These are phyloP conservation scores for Trapa incisa DNA, from an alignment of 345 rosid genomes.

Conservation along the genomic window DNA sequence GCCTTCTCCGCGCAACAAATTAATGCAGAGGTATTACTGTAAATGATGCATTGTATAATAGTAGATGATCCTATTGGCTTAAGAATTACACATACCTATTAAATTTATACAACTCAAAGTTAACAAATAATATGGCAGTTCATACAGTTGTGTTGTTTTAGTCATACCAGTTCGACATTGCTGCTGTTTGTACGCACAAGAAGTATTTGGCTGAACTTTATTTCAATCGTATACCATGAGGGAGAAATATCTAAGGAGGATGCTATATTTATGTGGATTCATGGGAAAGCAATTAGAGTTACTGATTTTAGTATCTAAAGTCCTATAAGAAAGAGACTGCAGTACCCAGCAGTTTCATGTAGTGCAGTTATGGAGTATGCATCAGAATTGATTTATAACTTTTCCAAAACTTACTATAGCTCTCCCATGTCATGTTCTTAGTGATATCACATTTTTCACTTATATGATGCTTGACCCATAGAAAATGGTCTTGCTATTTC, in stretches of 20 bases:
- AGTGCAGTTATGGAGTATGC: neutral
- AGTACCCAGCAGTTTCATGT: neutral
- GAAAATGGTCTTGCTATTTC: neutral
- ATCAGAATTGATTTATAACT: neutral
- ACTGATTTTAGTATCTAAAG: neutral
- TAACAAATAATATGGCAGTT: neutral
- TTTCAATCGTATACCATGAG: neutral
- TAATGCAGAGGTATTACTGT: constrained; percentile 57
- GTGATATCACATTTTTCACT: too few species aligned
- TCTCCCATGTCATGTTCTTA: neutral
- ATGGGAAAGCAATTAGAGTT: neutral
- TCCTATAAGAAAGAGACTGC: neutral
- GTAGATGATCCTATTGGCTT: neutral
- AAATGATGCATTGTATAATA: neutral
- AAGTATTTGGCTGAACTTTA: neutral
- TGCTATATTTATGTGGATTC: neutral
- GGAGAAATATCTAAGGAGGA: neutral
- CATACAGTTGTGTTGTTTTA: neutral
- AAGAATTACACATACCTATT: neutral
- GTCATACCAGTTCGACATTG: neutral
- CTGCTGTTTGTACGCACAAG: neutral
- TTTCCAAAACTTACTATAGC: neutral
- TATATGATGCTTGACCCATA: too few species aligned
- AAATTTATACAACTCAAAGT: neutral
- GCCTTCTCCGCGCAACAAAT: constrained; percentile 40